These are phyloP conservation scores for Golubevia pallescens DNA, from an alignment of 1,284 basidiomycete genomes.

Conservation along the genomic window DNA sequence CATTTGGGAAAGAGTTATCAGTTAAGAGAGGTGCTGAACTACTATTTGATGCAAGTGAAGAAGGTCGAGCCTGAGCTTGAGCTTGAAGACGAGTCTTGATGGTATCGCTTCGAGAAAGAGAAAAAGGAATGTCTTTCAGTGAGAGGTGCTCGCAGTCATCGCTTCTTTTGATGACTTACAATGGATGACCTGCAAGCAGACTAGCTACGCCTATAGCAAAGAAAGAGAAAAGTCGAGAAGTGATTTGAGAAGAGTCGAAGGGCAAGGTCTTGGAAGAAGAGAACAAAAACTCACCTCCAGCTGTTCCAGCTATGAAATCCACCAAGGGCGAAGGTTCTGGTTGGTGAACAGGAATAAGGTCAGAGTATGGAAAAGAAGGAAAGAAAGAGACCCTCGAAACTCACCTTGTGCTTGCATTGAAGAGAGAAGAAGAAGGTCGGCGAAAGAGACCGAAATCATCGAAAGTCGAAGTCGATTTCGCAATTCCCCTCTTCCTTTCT, in stretches of 20 bases:
- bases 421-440: too few relatives aligned
- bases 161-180: constrained; percentile 12
- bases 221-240: not conserved
- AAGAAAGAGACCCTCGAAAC: too few relatives aligned
- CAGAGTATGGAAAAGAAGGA: too few relatives aligned
- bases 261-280: not conserved
- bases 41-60: not conserved
- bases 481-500: too few relatives aligned
- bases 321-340: constrained; percentile 35
- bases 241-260: not conserved
- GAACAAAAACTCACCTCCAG: constrained; percentile 19
- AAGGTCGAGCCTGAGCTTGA: constrained; percentile 22
- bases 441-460: too few relatives aligned
- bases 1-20: not conserved
- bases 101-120: constrained; percentile 22
- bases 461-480: too few relatives aligned
- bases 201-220: constrained; percentile 25
- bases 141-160: too few relatives aligned
- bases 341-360: too few relatives aligned
- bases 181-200: constrained; percentile 45
- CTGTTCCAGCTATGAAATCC: constrained; percentile 56
- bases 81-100: constrained; percentile 49
- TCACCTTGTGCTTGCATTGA: too few relatives aligned
- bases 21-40: not conserved
- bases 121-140: constrained; percentile 1